Evolutionary conservation across 176 grass and related monocot genomes (phyloP).

Genomic region (Elymus sibiricus): DNA sequence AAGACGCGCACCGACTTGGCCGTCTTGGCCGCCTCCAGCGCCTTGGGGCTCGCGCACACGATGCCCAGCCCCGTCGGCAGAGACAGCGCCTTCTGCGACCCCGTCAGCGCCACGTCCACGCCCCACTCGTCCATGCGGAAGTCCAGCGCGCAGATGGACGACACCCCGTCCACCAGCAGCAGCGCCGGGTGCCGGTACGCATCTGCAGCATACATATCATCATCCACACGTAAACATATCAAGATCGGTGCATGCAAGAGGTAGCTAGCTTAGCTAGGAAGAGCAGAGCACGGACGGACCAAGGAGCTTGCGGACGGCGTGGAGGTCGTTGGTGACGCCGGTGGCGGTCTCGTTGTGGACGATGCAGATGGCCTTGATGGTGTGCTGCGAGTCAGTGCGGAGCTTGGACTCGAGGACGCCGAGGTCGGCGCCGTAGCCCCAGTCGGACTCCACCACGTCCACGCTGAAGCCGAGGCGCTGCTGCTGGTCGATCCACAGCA

Average conservation of each 20-base stretch:
- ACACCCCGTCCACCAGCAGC: constrained; percentile 87
- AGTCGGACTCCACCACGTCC: constrained; percentile 87
- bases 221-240: too few species aligned
- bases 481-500: constrained; percentile 99
- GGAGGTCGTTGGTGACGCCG: constrained; percentile 89
- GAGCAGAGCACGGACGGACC: constrained; percentile 22
- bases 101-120: constrained; percentile 92
- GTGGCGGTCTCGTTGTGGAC: constrained; percentile 99
- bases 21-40: constrained; percentile 71
- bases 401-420: constrained; percentile 58
- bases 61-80: constrained; percentile 92
- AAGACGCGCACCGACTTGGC: constrained; percentile 88
- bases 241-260: background rate
- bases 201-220: constrained; percentile 31
- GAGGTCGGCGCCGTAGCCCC: constrained; percentile 81
- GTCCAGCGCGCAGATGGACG: constrained; percentile 88
- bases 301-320: constrained; percentile 60
- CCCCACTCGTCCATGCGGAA: constrained; percentile 99
- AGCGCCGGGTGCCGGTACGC: constrained; percentile 66
- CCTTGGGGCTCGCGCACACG: constrained; percentile 81
- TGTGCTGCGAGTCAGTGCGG: constrained; percentile 35
- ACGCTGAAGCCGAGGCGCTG: constrained; percentile 82
- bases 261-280: background rate
- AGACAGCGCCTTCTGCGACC: constrained; percentile 95
- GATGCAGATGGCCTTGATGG: constrained; percentile 95